Conservation (phyloP, 805 yeast genomes). For the Candida sakaeoensis region DNA sequence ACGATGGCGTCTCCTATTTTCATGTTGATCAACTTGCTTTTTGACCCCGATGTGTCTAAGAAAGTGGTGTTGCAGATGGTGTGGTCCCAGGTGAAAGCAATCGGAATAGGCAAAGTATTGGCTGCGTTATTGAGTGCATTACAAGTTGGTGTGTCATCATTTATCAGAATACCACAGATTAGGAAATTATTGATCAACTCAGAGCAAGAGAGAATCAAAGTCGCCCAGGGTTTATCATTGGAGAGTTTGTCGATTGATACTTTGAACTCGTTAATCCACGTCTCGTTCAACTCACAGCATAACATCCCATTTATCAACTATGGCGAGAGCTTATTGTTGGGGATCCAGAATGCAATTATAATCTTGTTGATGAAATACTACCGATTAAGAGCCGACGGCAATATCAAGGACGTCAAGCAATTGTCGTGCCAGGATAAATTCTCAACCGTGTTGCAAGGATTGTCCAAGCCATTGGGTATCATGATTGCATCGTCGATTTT, state of each 20-base stretch:
- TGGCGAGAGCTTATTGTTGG: conserved; percentile 39
- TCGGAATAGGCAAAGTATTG: conserved; percentile 32
- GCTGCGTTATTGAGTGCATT: conserved; percentile 30
- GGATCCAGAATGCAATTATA: conserved; percentile 36
- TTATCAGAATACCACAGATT: conserved; percentile 41
- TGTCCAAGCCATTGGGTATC: conserved; percentile 23
- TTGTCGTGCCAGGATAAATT: conserved; percentile 14
- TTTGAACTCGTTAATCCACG: conserved; percentile 35
- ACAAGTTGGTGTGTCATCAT: conserved; percentile 35
- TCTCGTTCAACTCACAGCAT: conserved; percentile 34
- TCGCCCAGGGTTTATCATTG: conserved; percentile 36
- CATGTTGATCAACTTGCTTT: conserved; percentile 28
- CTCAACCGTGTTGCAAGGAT: conserved; percentile 14
- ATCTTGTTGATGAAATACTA: conserved; percentile 34
- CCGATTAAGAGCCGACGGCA: conserved; percentile 16
- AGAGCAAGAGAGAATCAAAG: conserved; percentile 22
- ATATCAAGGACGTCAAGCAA: conserved; percentile 13
- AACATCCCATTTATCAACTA: conserved; percentile 33
- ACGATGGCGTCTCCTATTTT: conserved; percentile 26
- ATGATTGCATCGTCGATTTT: conserved; percentile 26
- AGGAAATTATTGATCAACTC: conserved; percentile 24
- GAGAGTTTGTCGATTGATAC: conserved; percentile 35
- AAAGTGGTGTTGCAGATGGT: conserved; percentile 36
- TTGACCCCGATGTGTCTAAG: conserved; percentile 39
- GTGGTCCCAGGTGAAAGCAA: conserved; percentile 27